Percentiles rank a stretch among this genome's conserved stretches.
These are phyloP conservation scores for Euphorbia lathyris DNA, from an alignment of 345 rosid genomes.

Conservation along the genomic window DNA sequence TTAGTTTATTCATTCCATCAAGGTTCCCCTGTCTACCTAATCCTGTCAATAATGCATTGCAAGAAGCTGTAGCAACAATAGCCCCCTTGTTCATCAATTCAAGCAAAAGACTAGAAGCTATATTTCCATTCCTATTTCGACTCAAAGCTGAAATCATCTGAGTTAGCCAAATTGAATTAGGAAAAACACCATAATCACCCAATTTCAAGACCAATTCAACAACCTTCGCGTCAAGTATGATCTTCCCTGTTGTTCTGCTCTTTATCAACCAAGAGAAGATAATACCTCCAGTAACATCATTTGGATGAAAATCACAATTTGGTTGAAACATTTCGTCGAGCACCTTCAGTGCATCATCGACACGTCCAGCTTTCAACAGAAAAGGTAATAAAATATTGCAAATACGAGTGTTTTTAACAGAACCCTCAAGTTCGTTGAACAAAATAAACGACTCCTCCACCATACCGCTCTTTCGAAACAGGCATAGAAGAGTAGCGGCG, in stretches of 20 bases:
- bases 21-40: conserved; percentile 46
- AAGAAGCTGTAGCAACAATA: conserved; percentile 42
- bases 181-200: conserved; percentile 46
- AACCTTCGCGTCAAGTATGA: conserved; percentile 37
- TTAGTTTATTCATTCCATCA: conserved; percentile 50
- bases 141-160: conserved; percentile 48
- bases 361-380: conserved; percentile 35
- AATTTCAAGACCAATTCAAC: conserved; percentile 44
- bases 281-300: conserved; percentile 42
- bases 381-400: conserved; percentile 39
- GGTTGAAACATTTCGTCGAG: conserved; percentile 79
- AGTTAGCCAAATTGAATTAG: conserved; percentile 38
- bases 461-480: conserved; percentile 48
- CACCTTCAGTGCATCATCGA: conserved; percentile 58
- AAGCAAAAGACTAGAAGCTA: conserved; percentile 48
- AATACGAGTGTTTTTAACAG: conserved; percentile 36
- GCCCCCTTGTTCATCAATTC: conserved; percentile 46
- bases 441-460: conserved; percentile 41
- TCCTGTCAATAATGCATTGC: conserved; percentile 57
- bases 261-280: conserved; percentile 40
- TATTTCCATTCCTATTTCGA: conserved; percentile 28
- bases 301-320: conserved; percentile 37
- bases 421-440: conserved; percentile 38
- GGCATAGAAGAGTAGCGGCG: conserved; percentile 44
- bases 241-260: conserved; percentile 23